Evolutionary conservation across 129 eudicot species (phyloP), one percentile per base, ranked within the genome.

Genomic region (Silybum marianum): DNA sequence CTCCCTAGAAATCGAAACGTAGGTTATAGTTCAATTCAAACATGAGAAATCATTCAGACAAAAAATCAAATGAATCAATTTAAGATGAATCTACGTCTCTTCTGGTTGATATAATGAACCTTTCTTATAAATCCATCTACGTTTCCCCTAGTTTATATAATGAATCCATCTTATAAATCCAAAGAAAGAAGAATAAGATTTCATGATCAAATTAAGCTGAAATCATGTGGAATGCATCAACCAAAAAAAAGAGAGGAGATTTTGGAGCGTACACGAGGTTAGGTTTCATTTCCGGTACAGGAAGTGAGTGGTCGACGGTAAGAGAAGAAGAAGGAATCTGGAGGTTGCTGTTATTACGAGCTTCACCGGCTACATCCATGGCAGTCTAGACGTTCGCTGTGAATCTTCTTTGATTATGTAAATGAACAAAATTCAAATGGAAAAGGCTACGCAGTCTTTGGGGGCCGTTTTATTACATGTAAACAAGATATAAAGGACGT

Each of bases 231-330:
- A 63, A 72, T 71, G 36, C n/a, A 72, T 42, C 28, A 69, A 38
- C 6, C 12, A 63, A 73, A 7, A 28, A 7, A 38, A 23, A 10
- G 12, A 60, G 48, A 38, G 13, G 38, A 51, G 39, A 34, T 0
- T 40, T 4, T 22, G 7, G 62, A 81, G 70, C 86, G 58, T 82
- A 91, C 98, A 90, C 85, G 83, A 91, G 84, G 72, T 87, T 76
- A 83, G 97, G 94, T 76, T 76, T 88, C 92, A 91, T 91, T 0
- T 81, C 79, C 24, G 92, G 83, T 40, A 91, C 88, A 77, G 97
- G 72, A 69, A 94, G 97, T 32, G 97, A 82, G 87, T 92, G 91
- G 72, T 94, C 96, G 71, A 91, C 84, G 86, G 88, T 89, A 69
- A 90, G 86, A 34, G 93, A 80, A 38, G 97, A 92, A 30, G 76